Conservation (phyloP, 2,329 filamentous ascomycete species). For the Penicillium sp. region DNA sequence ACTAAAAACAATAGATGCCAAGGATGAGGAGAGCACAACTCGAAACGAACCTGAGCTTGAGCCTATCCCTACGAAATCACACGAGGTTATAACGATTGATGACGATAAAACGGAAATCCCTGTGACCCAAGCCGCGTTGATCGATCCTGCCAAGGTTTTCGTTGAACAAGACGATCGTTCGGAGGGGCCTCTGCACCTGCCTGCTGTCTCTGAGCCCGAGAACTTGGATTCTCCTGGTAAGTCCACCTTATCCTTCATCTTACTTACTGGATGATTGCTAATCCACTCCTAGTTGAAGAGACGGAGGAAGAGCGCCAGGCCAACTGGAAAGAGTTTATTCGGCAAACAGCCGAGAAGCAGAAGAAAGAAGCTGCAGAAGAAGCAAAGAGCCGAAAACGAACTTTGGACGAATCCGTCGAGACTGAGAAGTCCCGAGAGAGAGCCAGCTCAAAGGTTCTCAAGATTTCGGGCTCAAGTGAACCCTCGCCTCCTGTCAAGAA, state of each 20-base stretch:
- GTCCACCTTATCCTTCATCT: background rate
- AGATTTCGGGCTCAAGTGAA: slow-evolving; percentile 26
- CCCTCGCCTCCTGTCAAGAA: slow-evolving; percentile 18
- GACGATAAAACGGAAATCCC: background rate
- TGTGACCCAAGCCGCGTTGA: background rate
- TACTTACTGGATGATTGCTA: background rate
- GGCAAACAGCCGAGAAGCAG: slow-evolving; percentile 25
- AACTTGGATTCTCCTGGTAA: background rate
- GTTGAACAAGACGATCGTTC: background rate
- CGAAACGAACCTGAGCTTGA: background rate
- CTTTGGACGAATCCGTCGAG: slow-evolving; percentile 27
- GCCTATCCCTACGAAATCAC: background rate
- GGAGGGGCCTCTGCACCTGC: slow-evolving; percentile 1
- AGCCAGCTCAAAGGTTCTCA: slow-evolving; percentile 28
- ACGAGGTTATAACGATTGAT: background rate
- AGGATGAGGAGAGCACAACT: background rate
- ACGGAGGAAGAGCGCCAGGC: slow-evolving; percentile 12
- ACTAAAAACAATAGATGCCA: background rate
- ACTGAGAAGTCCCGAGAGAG: slow-evolving; percentile 13
- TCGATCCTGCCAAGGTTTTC: background rate
- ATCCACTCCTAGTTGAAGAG: background rate
- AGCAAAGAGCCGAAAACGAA: slow-evolving; percentile 32
- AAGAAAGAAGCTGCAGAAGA: slow-evolving; percentile 19
- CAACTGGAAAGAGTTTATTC: slow-evolving; percentile 11
- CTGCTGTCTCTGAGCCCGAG: background rate